These are phyloP conservation scores for Escallonia herrerae DNA, from an alignment of 129 eudicot species.

Conservation along the genomic window DNA sequence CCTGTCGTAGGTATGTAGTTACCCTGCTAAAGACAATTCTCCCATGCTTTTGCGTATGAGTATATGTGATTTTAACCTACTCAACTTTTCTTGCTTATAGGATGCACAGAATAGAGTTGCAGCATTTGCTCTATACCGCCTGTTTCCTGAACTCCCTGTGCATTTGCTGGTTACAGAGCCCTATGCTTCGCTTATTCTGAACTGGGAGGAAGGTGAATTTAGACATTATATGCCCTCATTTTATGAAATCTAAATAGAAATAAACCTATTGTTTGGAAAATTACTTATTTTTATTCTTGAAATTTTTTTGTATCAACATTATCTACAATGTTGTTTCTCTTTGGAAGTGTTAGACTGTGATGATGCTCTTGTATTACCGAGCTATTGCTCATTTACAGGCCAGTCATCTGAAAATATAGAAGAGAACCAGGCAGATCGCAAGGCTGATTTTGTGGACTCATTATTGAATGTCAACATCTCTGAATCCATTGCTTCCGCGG, in stretches of 20 bases:
- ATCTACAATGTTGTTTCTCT: neutral
- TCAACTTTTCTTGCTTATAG: slow-evolving; percentile 29
- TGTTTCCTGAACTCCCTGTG: slow-evolving; percentile 86
- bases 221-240: neutral
- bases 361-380: slow-evolving; percentile 2
- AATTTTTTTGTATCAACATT: neutral
- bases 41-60: neutral
- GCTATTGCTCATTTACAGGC: slow-evolving; percentile 34
- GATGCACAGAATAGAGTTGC: slow-evolving; percentile 98
- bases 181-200: slow-evolving; percentile 65
- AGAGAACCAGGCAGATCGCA: slow-evolving; percentile 56
- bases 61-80: slow-evolving; percentile 6
- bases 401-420: slow-evolving; percentile 41
- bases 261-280: neutral
- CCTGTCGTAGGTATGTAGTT: neutral
- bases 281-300: neutral
- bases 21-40: neutral
- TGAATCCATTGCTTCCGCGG: slow-evolving; percentile 25
- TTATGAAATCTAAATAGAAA: neutral
- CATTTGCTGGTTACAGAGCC: slow-evolving; percentile 72
- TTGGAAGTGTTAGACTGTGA: neutral
- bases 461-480: slow-evolving; percentile 37
- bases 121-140: slow-evolving; percentile 73
- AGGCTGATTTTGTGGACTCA: slow-evolving; percentile 79
- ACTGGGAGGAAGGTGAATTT: slow-evolving; percentile 80